These are phyloP conservation scores for Botrytis galanthina DNA, from an alignment of 2,329 filamentous ascomycete species.

Conservation along the genomic window DNA sequence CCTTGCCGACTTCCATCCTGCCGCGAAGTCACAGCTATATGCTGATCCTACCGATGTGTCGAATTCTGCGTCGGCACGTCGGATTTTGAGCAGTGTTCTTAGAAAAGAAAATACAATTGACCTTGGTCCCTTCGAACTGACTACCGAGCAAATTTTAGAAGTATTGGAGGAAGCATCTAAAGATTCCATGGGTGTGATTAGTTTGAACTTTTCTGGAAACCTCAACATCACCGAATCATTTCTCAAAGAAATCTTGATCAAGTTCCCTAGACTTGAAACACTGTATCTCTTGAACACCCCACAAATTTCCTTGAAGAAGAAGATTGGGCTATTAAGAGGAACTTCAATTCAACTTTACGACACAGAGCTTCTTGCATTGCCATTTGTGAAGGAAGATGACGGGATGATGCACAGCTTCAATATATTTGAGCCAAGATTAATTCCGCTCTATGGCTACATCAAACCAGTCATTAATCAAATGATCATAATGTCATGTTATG, in stretches of 20 bases:
- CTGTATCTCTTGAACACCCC: slow-evolving; percentile 8
- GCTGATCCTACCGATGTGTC: not conserved
- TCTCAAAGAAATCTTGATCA: not conserved
- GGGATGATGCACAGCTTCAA: not conserved
- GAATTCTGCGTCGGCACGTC: slow-evolving; percentile 8
- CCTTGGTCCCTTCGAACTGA: slow-evolving; percentile 8
- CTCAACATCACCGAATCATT: not conserved
- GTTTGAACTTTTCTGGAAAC: slow-evolving; percentile 16
- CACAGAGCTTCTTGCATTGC: slow-evolving; percentile 7
- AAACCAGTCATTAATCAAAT: slow-evolving; percentile 8
- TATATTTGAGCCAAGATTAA: not conserved
- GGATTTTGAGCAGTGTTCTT: not conserved
- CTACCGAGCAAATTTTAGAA: not conserved
- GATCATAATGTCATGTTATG: not conserved
- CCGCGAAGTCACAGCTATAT: slow-evolving; percentile 12
- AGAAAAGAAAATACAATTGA: slow-evolving; percentile 2
- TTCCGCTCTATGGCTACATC: not conserved
- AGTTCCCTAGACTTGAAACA: not conserved
- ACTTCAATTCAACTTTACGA: slow-evolving; percentile 5
- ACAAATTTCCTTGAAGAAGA: not conserved
- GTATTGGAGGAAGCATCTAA: not conserved
- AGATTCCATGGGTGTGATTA: not conserved
- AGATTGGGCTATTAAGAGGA: slow-evolving; percentile 6
- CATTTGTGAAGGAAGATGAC: not conserved
- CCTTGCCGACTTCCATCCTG: slow-evolving; percentile 12